These are phyloP conservation scores for Macadamia integrifolia DNA, from an alignment of 164 flowering plant genomes.

Conservation along the genomic window DNA sequence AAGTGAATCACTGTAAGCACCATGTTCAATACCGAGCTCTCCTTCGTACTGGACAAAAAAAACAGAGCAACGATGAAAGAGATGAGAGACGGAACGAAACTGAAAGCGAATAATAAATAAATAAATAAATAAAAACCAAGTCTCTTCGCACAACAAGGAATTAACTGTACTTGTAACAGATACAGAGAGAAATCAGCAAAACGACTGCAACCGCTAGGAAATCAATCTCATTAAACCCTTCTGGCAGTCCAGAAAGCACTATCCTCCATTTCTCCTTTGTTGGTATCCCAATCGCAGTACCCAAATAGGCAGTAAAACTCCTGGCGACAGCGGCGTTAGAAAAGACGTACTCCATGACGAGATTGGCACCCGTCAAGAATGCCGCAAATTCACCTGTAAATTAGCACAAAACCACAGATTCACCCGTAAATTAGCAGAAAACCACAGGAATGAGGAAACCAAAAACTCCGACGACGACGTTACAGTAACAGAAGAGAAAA, in stretches of 20 bases:
- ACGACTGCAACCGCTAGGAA: constrained; percentile 67
- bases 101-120: background rate
- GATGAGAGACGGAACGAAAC: background rate
- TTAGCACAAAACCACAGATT: constrained; percentile 48
- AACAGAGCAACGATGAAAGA: constrained; percentile 13
- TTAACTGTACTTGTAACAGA: constrained; percentile 51
- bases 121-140: background rate
- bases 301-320: constrained; percentile 62
- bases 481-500: background rate
- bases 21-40: constrained; percentile 76
- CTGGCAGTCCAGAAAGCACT: constrained; percentile 39
- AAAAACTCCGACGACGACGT: background rate
- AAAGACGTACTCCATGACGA: constrained; percentile 80
- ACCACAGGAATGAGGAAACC: background rate
- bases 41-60: constrained; percentile 69
- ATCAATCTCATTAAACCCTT: constrained; percentile 63
- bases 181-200: constrained; percentile 60
- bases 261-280: constrained; percentile 59
- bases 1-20: constrained; percentile 76
- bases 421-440: constrained; percentile 39
- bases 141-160: background rate
- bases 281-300: constrained; percentile 39
- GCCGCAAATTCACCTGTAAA: constrained; percentile 72
- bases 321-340: constrained; percentile 83
- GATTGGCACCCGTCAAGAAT: constrained; percentile 70